Percentiles rank a stretch among this genome's conserved stretches.
These are phyloP conservation scores for Pseudozyma sp. DNA, from an alignment of 1,284 basidiomycete species.

Conservation along the genomic window DNA sequence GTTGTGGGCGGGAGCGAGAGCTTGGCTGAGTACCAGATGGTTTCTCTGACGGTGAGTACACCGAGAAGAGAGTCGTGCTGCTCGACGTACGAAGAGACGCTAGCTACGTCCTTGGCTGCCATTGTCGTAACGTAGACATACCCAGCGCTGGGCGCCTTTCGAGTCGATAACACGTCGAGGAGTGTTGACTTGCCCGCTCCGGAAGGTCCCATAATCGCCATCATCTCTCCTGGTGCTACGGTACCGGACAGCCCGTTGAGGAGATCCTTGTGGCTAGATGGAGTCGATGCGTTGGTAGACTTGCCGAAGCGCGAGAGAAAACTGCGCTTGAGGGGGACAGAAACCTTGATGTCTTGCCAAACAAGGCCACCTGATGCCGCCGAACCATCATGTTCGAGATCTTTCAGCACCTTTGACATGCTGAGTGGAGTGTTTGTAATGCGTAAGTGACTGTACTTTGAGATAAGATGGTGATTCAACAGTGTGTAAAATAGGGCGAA, in stretches of 20 bases:
- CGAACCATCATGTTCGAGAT: constrained; percentile 7
- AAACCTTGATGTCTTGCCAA: constrained; percentile 16
- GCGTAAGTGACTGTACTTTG: not conserved
- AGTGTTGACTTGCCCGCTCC: constrained; percentile 70
- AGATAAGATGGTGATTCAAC: not conserved
- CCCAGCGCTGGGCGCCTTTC: constrained; percentile 41
- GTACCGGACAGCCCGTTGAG: constrained; percentile 19
- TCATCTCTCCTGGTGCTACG: constrained; percentile 27
- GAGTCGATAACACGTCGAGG: constrained; percentile 68
- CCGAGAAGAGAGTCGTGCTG: constrained; percentile 70
- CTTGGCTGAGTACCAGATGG: constrained; percentile 66
- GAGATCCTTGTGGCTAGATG: not conserved
- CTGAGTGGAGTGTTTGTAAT: not conserved
- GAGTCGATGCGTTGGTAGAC: not conserved
- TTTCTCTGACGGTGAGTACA: constrained; percentile 70
- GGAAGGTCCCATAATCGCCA: constrained; percentile 67
- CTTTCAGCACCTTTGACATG: constrained; percentile 4
- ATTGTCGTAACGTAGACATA: constrained; percentile 1
- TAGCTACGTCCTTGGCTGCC: constrained; percentile 17
- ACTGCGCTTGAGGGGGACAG: constrained; percentile 8
- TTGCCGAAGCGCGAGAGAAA: not conserved
- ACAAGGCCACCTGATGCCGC: constrained; percentile 10
- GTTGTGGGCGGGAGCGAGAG: constrained; percentile 50
- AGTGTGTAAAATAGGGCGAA: not conserved
- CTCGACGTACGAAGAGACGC: constrained; percentile 68